A percentile compares a stretch with the other conserved stretches of the same genome.
These are phyloP conservation scores for Paramyrothecium roridum DNA, from an alignment of 2,329 filamentous ascomycete species.

Conservation along the genomic window DNA sequence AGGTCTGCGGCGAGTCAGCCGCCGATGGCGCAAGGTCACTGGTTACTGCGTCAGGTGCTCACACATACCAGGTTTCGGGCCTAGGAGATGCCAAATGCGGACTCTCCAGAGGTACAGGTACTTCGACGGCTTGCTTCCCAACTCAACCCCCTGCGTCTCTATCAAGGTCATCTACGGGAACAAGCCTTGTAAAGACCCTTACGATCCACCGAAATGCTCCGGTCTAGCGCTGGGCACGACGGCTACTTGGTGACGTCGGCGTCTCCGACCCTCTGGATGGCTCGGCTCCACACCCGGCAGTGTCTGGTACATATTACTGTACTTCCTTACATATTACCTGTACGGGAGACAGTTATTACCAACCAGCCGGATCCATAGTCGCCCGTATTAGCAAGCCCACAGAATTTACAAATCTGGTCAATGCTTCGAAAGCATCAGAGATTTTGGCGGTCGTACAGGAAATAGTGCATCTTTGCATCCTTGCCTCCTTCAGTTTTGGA, in stretches of 20 bases:
- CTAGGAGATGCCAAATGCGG: too few species aligned
- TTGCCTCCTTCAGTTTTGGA: too few species aligned
- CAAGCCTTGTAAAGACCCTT: background rate
- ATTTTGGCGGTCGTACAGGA: too few species aligned
- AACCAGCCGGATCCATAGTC: too few species aligned
- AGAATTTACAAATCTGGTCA: too few species aligned
- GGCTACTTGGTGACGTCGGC: background rate
- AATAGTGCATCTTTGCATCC: too few species aligned
- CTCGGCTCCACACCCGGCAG: background rate
- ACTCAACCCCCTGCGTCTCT: too few species aligned
- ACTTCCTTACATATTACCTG: background rate
- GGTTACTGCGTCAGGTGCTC: background rate
- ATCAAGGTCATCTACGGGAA: background rate
- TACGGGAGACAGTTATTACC: background rate
- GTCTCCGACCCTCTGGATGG: background rate
- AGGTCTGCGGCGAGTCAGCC: background rate
- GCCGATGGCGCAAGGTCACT: background rate
- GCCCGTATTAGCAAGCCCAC: too few species aligned
- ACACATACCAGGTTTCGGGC: too few species aligned
- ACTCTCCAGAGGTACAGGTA: too few species aligned
- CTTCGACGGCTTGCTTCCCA: too few species aligned
- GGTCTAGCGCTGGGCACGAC: background rate
- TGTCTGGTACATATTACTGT: background rate
- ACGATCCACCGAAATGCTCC: background rate
- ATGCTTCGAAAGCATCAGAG: too few species aligned